A percentile compares a stretch with the other conserved stretches of the same genome.
These are phyloP conservation scores for Pichia sp. DNA, from an alignment of 1,139 yeast species.

Conservation along the genomic window DNA sequence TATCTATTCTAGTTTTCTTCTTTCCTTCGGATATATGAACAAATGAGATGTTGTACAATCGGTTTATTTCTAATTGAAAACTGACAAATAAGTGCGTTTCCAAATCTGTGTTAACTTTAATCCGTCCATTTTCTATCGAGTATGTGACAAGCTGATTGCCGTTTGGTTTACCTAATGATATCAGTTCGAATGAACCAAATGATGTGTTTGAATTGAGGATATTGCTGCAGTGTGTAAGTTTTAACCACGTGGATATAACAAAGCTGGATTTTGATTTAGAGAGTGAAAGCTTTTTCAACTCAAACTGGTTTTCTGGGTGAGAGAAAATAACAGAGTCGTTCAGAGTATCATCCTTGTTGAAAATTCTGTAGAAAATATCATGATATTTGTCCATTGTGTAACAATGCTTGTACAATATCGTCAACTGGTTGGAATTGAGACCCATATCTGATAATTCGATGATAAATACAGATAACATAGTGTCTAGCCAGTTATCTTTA, in stretches of 20 bases:
- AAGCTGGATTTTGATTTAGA: not conserved
- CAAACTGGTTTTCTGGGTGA: not conserved
- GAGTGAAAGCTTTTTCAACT: constrained; percentile 1
- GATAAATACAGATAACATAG: not conserved
- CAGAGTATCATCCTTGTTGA: not conserved
- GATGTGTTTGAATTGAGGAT: not conserved
- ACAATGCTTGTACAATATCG: not conserved
- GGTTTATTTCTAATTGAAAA: constrained; percentile 27
- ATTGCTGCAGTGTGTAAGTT: not conserved
- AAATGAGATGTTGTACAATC: constrained; percentile 29
- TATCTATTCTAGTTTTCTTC: constrained; percentile 29
- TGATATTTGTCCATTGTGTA: not conserved
- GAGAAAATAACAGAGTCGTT: constrained; percentile 6
- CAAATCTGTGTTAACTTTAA: constrained; percentile 14
- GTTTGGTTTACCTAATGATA: not conserved
- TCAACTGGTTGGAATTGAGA: constrained; percentile 1
- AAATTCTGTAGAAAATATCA: not conserved
- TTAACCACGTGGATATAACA: constrained; percentile 10
- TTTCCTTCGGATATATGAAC: constrained; percentile 24
- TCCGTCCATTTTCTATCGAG: constrained; percentile 14
- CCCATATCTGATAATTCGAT: constrained; percentile 10
- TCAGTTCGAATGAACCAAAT: not conserved
- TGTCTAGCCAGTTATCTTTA: not conserved
- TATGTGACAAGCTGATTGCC: constrained; percentile 14
- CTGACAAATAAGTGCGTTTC: constrained; percentile 26